A percentile compares a stretch with the other conserved stretches of the same genome.
Evolutionary conservation across 1,284 basidiomycete species (phyloP).

Genomic region (Porphyrellus sp.): DNA sequence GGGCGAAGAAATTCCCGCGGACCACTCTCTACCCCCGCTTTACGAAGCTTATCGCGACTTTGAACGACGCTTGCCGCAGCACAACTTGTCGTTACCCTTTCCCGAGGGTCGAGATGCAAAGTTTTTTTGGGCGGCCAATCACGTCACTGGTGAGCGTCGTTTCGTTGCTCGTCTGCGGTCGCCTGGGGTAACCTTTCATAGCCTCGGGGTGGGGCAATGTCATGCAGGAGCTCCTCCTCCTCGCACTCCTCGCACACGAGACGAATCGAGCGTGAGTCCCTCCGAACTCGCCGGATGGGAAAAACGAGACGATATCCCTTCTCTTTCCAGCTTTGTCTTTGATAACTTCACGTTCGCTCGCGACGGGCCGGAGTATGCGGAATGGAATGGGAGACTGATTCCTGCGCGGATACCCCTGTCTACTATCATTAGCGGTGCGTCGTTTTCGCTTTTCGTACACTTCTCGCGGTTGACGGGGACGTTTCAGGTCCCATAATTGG

Average conservation of each 20-base stretch:
- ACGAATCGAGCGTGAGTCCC: slow-evolving; percentile 45
- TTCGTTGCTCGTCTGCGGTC: neutral
- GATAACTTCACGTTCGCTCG: slow-evolving; percentile 41
- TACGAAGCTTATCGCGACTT: slow-evolving; percentile 45
- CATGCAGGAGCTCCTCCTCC: slow-evolving; percentile 53
- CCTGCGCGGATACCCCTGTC: slow-evolving; percentile 44
- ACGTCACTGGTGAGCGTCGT: slow-evolving; percentile 39
- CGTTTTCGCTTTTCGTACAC: neutral
- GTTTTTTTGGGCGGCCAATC: slow-evolving; percentile 50
- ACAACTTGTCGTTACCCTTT: slow-evolving; percentile 39
- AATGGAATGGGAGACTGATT: slow-evolving; percentile 41
- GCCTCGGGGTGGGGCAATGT: slow-evolving; percentile 58
- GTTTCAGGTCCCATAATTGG: slow-evolving; percentile 39
- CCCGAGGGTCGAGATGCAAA: slow-evolving; percentile 44
- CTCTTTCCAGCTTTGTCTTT: slow-evolving; percentile 38
- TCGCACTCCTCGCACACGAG: slow-evolving; percentile 47
- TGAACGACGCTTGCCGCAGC: slow-evolving; percentile 47
- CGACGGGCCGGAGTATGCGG: slow-evolving; percentile 31
- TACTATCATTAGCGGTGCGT: slow-evolving; percentile 40
- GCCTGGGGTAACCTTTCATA: slow-evolving; percentile 14
- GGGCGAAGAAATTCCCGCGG: neutral
- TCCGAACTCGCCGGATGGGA: neutral
- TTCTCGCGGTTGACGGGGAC: neutral
- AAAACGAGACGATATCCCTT: neutral
- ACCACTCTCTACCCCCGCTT: slow-evolving; percentile 40